Percentiles rank a stretch among this genome's conserved stretches.
Conservation (phyloP, 2,329 filamentous ascomycete genomes). For the Clonostachys chloroleuca region DNA sequence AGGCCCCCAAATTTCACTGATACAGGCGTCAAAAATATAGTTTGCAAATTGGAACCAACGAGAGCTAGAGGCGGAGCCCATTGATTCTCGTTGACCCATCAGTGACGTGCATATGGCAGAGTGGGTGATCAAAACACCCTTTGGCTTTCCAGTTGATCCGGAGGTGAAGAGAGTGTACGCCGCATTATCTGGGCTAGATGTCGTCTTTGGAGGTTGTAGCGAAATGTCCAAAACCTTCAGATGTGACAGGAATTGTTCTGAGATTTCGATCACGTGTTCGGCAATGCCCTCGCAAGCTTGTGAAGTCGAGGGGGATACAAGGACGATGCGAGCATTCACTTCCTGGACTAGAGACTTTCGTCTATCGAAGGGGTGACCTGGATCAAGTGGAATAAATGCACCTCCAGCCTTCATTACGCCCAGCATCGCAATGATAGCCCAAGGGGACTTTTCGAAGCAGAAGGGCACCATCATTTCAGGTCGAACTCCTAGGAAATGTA, state of each 20-base stretch:
- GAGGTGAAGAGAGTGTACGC: slow-evolving; percentile 2
- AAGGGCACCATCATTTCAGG: slow-evolving; percentile 11
- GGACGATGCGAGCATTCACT: slow-evolving; percentile 2
- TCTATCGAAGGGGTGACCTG: slow-evolving; percentile 4
- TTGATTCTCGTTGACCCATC: background rate
- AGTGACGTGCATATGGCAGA: slow-evolving; percentile 8
- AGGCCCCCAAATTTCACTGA: slow-evolving; percentile 4
- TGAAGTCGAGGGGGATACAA: slow-evolving; percentile 1
- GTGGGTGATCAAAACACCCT: slow-evolving; percentile 13
- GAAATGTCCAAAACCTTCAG: background rate
- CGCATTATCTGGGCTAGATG: background rate
- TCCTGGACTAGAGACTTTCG: slow-evolving; percentile 3
- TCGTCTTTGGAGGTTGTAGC: background rate
- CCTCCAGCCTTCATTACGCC: slow-evolving; percentile 19
- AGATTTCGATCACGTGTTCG: background rate
- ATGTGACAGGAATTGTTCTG: background rate
- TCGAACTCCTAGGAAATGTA: slow-evolving; percentile 11
- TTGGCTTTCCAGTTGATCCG: slow-evolving; percentile 10
- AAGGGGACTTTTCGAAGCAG: slow-evolving; percentile 17
- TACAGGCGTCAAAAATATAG: slow-evolving; percentile 5
- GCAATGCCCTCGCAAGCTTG: slow-evolving; percentile 12
- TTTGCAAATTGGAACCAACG: slow-evolving; percentile 18
- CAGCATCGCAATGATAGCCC: slow-evolving; percentile 16
- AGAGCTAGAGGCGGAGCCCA: background rate
- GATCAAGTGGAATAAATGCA: slow-evolving; percentile 19